Conservation (phyloP, 2,329 filamentous ascomycete genomes). For the Grosmannia penicillata region DNA sequence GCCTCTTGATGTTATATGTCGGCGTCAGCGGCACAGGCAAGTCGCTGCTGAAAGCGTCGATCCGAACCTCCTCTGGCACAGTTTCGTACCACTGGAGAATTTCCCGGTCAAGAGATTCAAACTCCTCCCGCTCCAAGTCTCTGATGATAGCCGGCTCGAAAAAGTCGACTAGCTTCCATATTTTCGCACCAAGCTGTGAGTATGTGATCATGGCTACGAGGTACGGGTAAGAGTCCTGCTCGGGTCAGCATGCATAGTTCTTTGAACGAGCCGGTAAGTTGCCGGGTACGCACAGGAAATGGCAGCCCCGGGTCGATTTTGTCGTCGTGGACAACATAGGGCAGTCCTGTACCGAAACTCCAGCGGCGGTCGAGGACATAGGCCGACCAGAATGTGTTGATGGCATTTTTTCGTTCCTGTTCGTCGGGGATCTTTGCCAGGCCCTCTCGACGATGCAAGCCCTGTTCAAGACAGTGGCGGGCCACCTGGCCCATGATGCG, state of each 20-base stretch:
- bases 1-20: conserved; percentile 52
- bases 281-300: conserved; percentile 62
- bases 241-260: too few species aligned
- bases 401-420: conserved; percentile 16
- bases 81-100: conserved; percentile 76
- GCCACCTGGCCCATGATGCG: conserved; percentile 72
- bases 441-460: conserved; percentile 35
- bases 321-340: conserved; percentile 30
- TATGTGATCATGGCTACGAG: conserved; percentile 75
- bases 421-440: conserved; percentile 22
- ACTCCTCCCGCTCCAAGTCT: conserved; percentile 56
- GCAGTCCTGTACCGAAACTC: conserved; percentile 35
- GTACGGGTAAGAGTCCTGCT: conserved; percentile 45
- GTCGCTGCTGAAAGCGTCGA: conserved; percentile 41
- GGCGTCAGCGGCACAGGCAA: conserved; percentile 35
- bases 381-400: conserved; percentile 32
- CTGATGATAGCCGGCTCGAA: conserved; percentile 45
- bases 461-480: conserved; percentile 30
- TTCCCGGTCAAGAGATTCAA: conserved; percentile 68
- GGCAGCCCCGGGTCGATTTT: conserved; percentile 34
- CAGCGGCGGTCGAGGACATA: conserved; percentile 36
- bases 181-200: conserved; percentile 67
- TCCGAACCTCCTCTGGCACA: conserved; percentile 47
- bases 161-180: conserved; percentile 69
- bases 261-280: conserved; percentile 28